Evolutionary conservation across 495 filamentous ascomycete genomes (phyloP), one percentile per base, ranked within the genome.

Genomic region (Penicillium samsonianum): DNA sequence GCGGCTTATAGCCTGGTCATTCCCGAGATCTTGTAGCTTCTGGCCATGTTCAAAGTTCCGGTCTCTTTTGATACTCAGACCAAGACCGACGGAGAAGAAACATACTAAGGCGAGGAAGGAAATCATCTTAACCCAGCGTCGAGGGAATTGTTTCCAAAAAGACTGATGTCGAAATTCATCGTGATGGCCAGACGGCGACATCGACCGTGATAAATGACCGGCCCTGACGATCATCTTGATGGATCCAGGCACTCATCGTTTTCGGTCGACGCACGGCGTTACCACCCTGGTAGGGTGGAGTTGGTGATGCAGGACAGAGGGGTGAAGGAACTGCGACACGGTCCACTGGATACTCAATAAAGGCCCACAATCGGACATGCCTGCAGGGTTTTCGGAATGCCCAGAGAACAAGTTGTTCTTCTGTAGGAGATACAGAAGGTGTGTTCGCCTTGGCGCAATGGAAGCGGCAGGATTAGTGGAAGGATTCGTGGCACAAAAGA

Each of bases 41-140:
- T 53, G 42, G 20, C 28, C 50, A 30, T 26, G 23, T 22, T 42
- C 57, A 14, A 55, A 55, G 22, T 14, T 47, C 8, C 47, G 42
- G 14, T 47, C 43, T 55, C 53, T 47, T 30, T 55, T 59, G 11
- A 67, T 49, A 38, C 57, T 53, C 35, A 57, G 14, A 46, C 62
- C 58, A 2, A 67, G 50, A 6, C 52, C 44, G 8, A 65, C 25
- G 12, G 65, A 65, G 40, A 67, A 59, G 45, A 69, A 55, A 40
- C 62, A 60, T 25, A 67, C 23, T 14, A 69, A 54, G 50, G 48
- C 64, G 23, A 69, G 40, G 7, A 67, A 37, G 45, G 57, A 2
- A 30, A 67, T 58, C 67, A 69, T 69, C 50, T 63, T 69, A 22
- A 65, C 37, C 62, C 64, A 67, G 45, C 61, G 67, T 60, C 60